phyloP scores from a whole-genome alignment of 75 land plant genomes.

The Isoetes taiwanensis region DNA sequence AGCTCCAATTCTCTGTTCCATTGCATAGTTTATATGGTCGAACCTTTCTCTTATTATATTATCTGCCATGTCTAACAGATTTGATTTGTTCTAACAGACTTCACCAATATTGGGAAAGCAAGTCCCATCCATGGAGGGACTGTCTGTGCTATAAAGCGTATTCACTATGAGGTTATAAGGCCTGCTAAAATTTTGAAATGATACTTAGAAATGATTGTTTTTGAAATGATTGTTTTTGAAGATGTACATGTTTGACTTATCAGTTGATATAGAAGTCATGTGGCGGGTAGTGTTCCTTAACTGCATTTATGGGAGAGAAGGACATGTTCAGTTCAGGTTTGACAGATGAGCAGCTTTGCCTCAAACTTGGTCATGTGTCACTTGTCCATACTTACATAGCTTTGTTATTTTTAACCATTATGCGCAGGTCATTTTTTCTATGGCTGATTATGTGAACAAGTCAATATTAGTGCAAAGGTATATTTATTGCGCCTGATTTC shows the following conservation, averaged over 20 bases:
- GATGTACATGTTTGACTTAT: not conserved
- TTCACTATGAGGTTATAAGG: no score
- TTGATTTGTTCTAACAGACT: no score
- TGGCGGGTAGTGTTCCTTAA: slow-evolving; percentile 78
- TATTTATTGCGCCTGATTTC: not conserved
- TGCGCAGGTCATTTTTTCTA: slow-evolving; percentile 87
- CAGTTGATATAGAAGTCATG: not conserved
- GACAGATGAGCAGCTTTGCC: slow-evolving; percentile 71
- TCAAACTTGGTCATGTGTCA: slow-evolving; percentile 85
- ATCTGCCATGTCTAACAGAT: no score
- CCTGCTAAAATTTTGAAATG: no score
- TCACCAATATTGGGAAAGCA: no score
- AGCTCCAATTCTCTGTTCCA: no score
- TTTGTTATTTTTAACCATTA: not conserved
- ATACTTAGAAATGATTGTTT: no score
- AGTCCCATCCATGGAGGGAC: no score
- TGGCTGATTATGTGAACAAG: slow-evolving; percentile 95
- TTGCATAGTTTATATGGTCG: no score
- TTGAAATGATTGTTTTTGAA: no score
- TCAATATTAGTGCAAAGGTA: slow-evolving; percentile 71
- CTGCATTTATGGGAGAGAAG: slow-evolving; percentile 93
- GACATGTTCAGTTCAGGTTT: slow-evolving; percentile 99
- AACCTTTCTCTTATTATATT: no score
- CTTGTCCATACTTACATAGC: slow-evolving; percentile 23
- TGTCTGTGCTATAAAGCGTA: no score